Conservation (phyloP, 1,284 basidiomycete species). For the Ustanciosporium gigantosporum region DNA sequence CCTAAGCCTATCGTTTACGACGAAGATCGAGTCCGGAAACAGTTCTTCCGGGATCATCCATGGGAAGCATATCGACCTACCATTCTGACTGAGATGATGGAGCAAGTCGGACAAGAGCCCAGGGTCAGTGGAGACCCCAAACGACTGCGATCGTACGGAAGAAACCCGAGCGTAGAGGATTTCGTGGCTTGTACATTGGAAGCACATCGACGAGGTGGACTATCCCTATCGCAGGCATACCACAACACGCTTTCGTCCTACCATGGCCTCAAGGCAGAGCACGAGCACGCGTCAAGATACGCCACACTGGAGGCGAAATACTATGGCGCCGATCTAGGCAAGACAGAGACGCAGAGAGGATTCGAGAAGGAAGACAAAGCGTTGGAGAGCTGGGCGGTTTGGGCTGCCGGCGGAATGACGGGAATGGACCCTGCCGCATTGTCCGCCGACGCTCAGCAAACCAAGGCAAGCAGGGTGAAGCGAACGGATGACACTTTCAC, state of each 20-base stretch:
- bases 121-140: slow-evolving; percentile 69
- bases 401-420: slow-evolving; percentile 15
- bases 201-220: slow-evolving; percentile 71
- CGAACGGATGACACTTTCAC: slow-evolving; percentile 38
- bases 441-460: slow-evolving; percentile 13
- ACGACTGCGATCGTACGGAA: slow-evolving; percentile 42
- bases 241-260: slow-evolving; percentile 54
- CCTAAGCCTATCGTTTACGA: slow-evolving; percentile 75
- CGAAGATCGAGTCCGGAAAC: slow-evolving; percentile 81
- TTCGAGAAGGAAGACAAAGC: slow-evolving; percentile 49
- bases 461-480: slow-evolving; percentile 28
- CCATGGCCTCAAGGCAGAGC: slow-evolving; percentile 63
- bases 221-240: slow-evolving; percentile 81
- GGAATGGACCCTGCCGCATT: slow-evolving; percentile 6
- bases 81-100: slow-evolving; percentile 72
- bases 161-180: slow-evolving; percentile 84
- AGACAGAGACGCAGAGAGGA: slow-evolving; percentile 48
- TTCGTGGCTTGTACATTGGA: slow-evolving; percentile 78
- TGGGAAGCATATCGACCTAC: slow-evolving; percentile 88
- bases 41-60: slow-evolving; percentile 94
- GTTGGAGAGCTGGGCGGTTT: slow-evolving; percentile 47
- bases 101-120: slow-evolving; percentile 64
- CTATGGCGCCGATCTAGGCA: slow-evolving; percentile 74
- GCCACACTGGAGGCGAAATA: slow-evolving; percentile 79
- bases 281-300: slow-evolving; percentile 75